Conservation (phyloP, 1,139 yeast species). For the Candida tunisiensis region DNA sequence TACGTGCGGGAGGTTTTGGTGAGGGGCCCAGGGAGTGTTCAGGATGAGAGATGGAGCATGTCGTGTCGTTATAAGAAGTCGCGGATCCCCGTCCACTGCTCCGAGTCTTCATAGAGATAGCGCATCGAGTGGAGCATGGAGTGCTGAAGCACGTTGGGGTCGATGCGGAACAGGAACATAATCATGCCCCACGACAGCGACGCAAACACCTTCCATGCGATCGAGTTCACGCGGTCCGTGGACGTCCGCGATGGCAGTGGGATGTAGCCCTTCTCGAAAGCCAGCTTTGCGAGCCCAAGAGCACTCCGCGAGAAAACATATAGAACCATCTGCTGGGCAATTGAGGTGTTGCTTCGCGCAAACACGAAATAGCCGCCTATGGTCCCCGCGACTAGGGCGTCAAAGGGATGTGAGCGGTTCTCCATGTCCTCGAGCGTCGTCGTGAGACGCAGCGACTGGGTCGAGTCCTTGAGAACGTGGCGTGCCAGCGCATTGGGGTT, state of each 20-base stretch:
- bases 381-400: slow-evolving; percentile 45
- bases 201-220: slow-evolving; percentile 50
- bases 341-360: slow-evolving; percentile 27
- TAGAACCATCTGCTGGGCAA: slow-evolving; percentile 38
- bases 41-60: no score
- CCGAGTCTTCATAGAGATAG: slow-evolving; percentile 42
- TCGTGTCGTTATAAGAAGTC: no score
- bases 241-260: slow-evolving; percentile 3
- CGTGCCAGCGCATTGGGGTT: no score
- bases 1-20: no score
- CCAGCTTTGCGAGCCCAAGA: slow-evolving; percentile 35
- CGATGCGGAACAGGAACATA: slow-evolving; percentile 51
- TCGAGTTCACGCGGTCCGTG: slow-evolving; percentile 7
- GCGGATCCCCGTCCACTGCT: slow-evolving; percentile 17
- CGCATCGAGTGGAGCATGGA: slow-evolving; percentile 59
- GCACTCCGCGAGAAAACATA: slow-evolving; percentile 45
- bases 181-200: slow-evolving; percentile 63
- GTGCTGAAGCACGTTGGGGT: slow-evolving; percentile 47
- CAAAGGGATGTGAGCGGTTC: slow-evolving; percentile 11
- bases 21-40: no score
- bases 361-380: slow-evolving; percentile 51
- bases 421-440: slow-evolving; percentile 10
- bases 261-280: no score
- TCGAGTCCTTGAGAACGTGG: no score
- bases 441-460: no score